Conservation (phyloP, 1,284 basidiomycete genomes). For the Apiotrichum brassicae region DNA sequence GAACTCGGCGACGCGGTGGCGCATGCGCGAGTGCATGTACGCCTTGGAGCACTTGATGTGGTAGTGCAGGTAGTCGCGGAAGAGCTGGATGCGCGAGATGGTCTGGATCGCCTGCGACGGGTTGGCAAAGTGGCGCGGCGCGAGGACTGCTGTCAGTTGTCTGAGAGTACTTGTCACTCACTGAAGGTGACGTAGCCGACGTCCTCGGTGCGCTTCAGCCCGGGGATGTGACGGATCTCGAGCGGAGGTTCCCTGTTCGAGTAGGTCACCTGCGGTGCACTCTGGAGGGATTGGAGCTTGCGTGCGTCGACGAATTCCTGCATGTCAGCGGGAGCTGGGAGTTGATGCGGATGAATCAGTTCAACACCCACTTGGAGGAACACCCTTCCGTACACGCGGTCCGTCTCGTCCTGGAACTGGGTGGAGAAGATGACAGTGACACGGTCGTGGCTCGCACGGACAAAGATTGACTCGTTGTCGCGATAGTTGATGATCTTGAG, state of each 20-base stretch:
- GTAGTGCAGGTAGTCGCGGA: constrained; percentile 98
- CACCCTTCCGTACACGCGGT: constrained; percentile 92
- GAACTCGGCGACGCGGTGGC: constrained; percentile 90
- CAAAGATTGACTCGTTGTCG: constrained; percentile 93
- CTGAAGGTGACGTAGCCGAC: constrained; percentile 96
- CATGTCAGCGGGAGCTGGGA: neutral
- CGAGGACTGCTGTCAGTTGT: constrained; percentile 59
- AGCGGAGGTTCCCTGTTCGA: constrained; percentile 91
- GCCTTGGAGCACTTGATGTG: constrained; percentile 99
- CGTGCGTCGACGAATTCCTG: constrained; percentile 99
- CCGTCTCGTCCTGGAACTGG: constrained; percentile 94
- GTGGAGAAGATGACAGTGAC: constrained; percentile 98
- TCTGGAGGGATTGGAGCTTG: constrained; percentile 85
- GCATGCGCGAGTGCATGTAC: constrained; percentile 98
- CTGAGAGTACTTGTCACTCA: constrained; percentile 32
- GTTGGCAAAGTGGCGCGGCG: constrained; percentile 88
- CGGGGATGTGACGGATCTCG: constrained; percentile 82
- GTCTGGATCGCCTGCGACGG: constrained; percentile 67
- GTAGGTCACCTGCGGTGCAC: constrained; percentile 97
- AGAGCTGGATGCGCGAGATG: constrained; percentile 93
- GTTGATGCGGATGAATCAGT: neutral
- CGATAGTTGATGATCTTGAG: constrained; percentile 92
- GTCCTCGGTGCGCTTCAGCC: constrained; percentile 77
- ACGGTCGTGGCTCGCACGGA: constrained; percentile 86
- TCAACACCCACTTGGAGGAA: constrained; percentile 76